phyloP scores from a whole-genome alignment of 2,329 filamentous ascomycete species.

The Fusarium haematococcum region DNA sequence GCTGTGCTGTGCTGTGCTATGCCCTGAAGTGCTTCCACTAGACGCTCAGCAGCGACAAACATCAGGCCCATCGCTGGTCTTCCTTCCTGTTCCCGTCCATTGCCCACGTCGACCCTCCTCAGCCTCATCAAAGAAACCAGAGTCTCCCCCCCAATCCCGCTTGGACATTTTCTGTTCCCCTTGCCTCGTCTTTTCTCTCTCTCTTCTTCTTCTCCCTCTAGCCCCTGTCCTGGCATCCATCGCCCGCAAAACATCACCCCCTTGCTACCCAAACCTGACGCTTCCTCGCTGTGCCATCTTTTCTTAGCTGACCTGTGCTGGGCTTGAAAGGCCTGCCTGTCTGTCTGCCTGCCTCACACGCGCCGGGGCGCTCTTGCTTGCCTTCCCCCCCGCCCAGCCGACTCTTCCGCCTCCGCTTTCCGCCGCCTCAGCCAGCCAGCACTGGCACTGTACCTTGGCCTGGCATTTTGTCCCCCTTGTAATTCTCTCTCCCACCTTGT shows the following conservation, averaged over 20 bases:
- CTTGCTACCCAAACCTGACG: neutral
- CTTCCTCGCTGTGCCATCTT: neutral
- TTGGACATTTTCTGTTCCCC: neutral
- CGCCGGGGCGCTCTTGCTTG: neutral
- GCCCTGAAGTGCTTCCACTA: conserved; percentile 1
- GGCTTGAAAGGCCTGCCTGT: conserved; percentile 10
- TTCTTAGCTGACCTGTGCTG: conserved; percentile 10
- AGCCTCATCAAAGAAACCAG: conserved; percentile 10
- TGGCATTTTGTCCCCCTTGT: conserved; percentile 38
- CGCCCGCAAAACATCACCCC: neutral
- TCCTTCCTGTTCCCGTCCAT: neutral
- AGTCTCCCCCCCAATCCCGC: conserved; percentile 5
- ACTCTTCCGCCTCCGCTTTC: conserved; percentile 31
- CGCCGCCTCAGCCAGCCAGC: conserved; percentile 16
- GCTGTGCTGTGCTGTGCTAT: conserved; percentile 13
- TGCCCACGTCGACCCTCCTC: neutral
- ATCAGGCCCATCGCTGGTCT: neutral
- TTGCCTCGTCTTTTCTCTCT: neutral
- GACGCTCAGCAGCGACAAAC: conserved; percentile 2
- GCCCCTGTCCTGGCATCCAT: neutral
- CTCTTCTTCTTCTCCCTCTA: neutral
- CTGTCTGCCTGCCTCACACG: conserved; percentile 1
- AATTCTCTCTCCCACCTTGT: conserved; percentile 25
- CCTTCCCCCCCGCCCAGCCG: conserved; percentile 18
- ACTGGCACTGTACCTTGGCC: conserved; percentile 7